Evolutionary conservation across 306 rosid genomes (phyloP), one percentile per base, ranked within the genome.

Genomic region (Potentilla sterilis): DNA sequence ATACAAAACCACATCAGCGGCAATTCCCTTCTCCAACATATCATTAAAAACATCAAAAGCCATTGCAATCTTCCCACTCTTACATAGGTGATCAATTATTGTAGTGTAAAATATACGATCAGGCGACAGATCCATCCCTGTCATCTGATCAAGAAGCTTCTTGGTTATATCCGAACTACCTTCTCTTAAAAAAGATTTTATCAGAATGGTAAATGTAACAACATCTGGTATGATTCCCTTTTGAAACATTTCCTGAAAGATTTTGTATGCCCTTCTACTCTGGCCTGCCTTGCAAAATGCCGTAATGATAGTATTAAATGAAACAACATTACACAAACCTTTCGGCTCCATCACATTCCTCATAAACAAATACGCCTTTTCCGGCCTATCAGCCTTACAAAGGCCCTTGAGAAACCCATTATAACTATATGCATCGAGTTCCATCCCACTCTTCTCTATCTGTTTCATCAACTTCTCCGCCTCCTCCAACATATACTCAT

Each of bases 1-100:
- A 82, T 90, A 95, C 6, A 96, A 83, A 72, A 95, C 78, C 54
- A 86, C 95, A 79, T 95, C 98, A 47, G 93, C 97, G 69, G 61
- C 66, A 62, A 90, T 87, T 67, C 89, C 96, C 66, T 81, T 85
- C 58, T 89, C 91, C 78, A 90, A 73, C 98, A 95, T 92, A 57
- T 87, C 96, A 52, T 41, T 59, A 70, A 90, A 90, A 75, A 89
- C 84, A 7, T 85, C 81, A 79, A 15, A 77, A 76, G 97, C 98
- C 84, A 21, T 77, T 73, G 57, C 92, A 77, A 86, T 70, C 77
- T 90, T 84, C 75, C 89, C 86, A 55, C 79, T 79, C 90, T 90
- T 92, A 75, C 97, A 90, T 46, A 83, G 72, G 72, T 85, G 87
- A 83, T 95, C 96, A 68, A 87, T 67, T 47, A 92, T 78, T 22